A percentile compares a stretch with the other conserved stretches of the same genome.
These are phyloP conservation scores for Apiotrichum porosum DNA, from an alignment of 1,284 basidiomycete species.

Conservation along the genomic window DNA sequence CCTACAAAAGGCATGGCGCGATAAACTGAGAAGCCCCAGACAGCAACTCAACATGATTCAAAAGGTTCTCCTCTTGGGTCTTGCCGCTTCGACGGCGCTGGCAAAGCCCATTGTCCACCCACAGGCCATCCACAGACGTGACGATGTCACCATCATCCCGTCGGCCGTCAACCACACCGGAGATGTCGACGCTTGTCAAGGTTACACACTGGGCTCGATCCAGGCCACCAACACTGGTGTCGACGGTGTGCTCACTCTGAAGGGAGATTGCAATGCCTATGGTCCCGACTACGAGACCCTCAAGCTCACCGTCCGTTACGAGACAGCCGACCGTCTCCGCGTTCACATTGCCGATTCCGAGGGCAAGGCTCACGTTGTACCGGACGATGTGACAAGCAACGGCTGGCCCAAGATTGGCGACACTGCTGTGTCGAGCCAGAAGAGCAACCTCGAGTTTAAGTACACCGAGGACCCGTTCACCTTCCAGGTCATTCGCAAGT, in stretches of 20 bases:
- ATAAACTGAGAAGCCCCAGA: no score
- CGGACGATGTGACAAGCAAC: slow-evolving; percentile 55
- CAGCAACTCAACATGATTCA: no score
- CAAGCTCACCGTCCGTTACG: slow-evolving; percentile 51
- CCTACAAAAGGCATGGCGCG: no score
- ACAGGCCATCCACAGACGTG: no score
- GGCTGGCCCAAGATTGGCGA: slow-evolving; percentile 53
- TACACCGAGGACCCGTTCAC: slow-evolving; percentile 63
- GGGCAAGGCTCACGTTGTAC: slow-evolving; percentile 60
- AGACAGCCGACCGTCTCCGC: slow-evolving; percentile 53
- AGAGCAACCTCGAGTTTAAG: slow-evolving; percentile 55
- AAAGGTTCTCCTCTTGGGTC: no score
- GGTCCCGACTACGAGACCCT: slow-evolving; percentile 62
- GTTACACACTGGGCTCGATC: slow-evolving; percentile 22
- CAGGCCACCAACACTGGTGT: slow-evolving; percentile 10
- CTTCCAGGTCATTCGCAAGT: slow-evolving; percentile 66
- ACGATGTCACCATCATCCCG: slow-evolving; percentile 13
- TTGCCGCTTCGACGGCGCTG: no score
- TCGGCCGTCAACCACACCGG: slow-evolving; percentile 26
- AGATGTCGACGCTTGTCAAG: slow-evolving; percentile 20
- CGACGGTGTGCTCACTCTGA: slow-evolving; percentile 22
- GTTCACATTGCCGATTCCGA: slow-evolving; percentile 64
- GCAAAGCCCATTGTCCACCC: no score
- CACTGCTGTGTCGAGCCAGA: slow-evolving; percentile 51
- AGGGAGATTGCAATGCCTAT: slow-evolving; percentile 62